Conservation (phyloP, 495 filamentous ascomycete species). For the Elasticomyces elasticus region DNA sequence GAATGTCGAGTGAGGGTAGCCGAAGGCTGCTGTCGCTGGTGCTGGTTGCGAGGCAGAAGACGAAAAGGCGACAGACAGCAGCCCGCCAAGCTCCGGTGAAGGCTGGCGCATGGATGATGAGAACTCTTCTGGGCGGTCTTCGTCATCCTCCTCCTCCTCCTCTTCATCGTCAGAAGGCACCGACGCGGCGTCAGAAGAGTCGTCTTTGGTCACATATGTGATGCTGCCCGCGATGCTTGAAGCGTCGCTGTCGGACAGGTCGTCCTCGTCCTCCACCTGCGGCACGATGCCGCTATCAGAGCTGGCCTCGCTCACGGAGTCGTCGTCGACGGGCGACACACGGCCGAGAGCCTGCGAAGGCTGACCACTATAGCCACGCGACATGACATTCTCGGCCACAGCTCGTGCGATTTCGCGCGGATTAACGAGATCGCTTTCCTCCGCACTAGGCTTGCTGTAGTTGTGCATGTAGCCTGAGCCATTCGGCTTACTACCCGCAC, state of each 20-base stretch:
- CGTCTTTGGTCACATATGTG: too few relatives aligned
- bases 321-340: neutral
- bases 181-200: too few relatives aligned
- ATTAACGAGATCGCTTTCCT: too few relatives aligned
- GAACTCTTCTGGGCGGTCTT: neutral
- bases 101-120: neutral
- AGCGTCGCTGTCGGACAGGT: constrained; percentile 7
- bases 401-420: too few relatives aligned
- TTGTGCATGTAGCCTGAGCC: too few relatives aligned
- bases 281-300: neutral
- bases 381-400: too few relatives aligned
- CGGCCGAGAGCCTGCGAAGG: neutral
- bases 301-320: neutral
- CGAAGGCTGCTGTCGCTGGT: too few relatives aligned
- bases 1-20: too few relatives aligned
- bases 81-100: neutral
- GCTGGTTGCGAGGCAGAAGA: too few relatives aligned
- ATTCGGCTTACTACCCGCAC: too few relatives aligned
- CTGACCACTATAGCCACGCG: neutral
- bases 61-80: neutral
- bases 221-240: neutral
- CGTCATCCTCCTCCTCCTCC: neutral
- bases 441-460: too few relatives aligned
- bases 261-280: neutral
- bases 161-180: too few relatives aligned